Base-by-base conservation (phyloP, 2,329 filamentous ascomycete species). In the Alternaria burnsii region DNA sequence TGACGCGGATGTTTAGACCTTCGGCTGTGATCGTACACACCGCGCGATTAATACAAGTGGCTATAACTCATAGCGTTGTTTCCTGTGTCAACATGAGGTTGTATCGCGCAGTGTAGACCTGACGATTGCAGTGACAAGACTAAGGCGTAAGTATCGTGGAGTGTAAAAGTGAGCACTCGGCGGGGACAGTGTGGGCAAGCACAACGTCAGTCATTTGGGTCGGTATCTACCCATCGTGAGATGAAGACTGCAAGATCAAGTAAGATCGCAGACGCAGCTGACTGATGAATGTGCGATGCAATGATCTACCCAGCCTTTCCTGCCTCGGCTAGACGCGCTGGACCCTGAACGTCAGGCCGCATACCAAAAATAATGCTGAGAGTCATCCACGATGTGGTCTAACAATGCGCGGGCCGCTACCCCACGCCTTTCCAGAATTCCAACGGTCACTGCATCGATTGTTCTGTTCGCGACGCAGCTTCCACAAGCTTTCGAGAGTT, bases 401-500 rank as follows among this genome's bases (percentile, higher is more conserved):
- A 63, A 69, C 56, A 38, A 77, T 77, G 75, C 69, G 63, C 54
- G 48, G 65, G 58, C 65, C 63, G 65, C 66, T 73, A 58, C 52
- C 69, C 61, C 66, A 65, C 67, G 57, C 67, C 44, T 76, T 74
- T 62, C 70, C 71, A 26, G 73, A 75, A 42, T 66, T 74, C 38
- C 66, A 71, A 11, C 55, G 32, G 22, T 69, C 69, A 28, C 59
- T 76, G 26, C 69, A 73, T 48, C 68, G 61, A n/a, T 53, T 74
- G 22, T 75, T 73, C 63, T 75, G 72, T 61, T 43, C 62, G 16
- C 68, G 60, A 4, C 71, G 71, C 59, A 62, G 63, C 42, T 74
- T 75, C 50, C 76, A 77, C 65, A 75, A 73, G 53, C 73, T 77
- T 12, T 78, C 76, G 8, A 68, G 72, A 48, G 68, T 75, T 9